Base-by-base conservation (phyloP, 768 basidiomycete species). In the Calocera viscosa region DNA sequence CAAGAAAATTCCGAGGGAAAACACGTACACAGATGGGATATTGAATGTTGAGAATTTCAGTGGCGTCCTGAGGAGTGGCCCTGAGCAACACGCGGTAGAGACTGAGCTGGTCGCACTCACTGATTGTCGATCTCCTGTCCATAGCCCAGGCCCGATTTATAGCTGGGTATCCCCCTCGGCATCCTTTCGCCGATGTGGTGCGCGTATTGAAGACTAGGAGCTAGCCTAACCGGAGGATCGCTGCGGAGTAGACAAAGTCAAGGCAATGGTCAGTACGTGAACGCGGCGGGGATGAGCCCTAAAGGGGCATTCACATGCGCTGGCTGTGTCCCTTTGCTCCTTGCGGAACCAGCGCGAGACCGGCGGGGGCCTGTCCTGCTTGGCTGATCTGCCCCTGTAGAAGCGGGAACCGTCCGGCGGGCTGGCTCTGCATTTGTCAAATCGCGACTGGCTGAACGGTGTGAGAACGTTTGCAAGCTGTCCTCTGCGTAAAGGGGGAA, bases 11-110 rank as follows among this genome's bases (percentile, higher is more conserved):
- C 64, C 65, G 65, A 34, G 32, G 65, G 33, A 64, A 68, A 53
- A 30, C 33, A 75, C 81, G 69, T 72, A 90, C 87, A 85, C 82
- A 68, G 89, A 76, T 32, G 91, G 91, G 11, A 92, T 90, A 76
- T 85, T 80, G 76, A 93, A 93, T 16, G 83, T 80, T 2, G 91
- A 91, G 76, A 87, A 91, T 53, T 85, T 83, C 80, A 93, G 26
- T 80, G 17, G 90, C 89, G 66, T 84, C 86, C 71, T 92, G 53
- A 10, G 2, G 53, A 28, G 11, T 60, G 26, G 11, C 30, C 30
- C 53, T 28, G 53, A 19, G 16, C 43, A 17, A 60, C 11, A 60
- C 30, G 24, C 30, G 22, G 7, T 16, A 30, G 30, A 8, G 24
- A 11, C 10, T 32, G 16, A 26, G 24, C 43, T 60, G 53, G 10